Evolutionary conservation across 2,329 filamentous ascomycete genomes (phyloP), one percentile per base, ranked within the genome.

Genomic region (Metarhizium humberi): DNA sequence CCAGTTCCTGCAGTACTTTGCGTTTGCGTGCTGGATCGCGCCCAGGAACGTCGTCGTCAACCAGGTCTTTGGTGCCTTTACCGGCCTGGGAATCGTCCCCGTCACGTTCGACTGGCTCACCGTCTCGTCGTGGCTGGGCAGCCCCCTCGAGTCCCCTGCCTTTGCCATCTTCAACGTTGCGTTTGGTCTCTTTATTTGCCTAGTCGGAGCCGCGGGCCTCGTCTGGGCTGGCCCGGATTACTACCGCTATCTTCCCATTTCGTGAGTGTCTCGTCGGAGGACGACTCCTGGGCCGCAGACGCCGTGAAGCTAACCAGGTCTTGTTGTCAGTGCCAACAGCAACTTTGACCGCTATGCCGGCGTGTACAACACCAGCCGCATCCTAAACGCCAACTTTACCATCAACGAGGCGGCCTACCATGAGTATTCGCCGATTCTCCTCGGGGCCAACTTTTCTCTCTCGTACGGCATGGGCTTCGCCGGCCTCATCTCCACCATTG

Each of bases 81-180:
- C 78, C 6, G 84, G 84, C 0, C 69, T 87, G 4, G 82, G 79
- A 0, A 69, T 88, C 13, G 72, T 87, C 29, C 84, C 84, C 13
- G 75, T 86, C 11, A 85, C 82, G 0, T 82, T 88, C 56, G 84
- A 87, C 67, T 87, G 85, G 84, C 79, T 77, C 51, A 75, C 81
- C 54, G 73, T 85, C 56, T 75, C 78, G 1, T 81, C 77, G 8
- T 85, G 78, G 61, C 71, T 80, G 53, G 66, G 69, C 13, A 79
- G 76, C n/a, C 82, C 81, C 10, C 67, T 85, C 29, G 80, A 83
- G 55, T 75, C 79, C 1, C 82, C 82, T 2, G 82, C 77, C 66
- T 79, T 82, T 63, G 81, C 81, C 14, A 79, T 84, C 54, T 74
- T 76, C 54, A 86, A 86, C 61, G 81, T 80, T 3, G 59, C 80